Percentiles rank a stretch among this genome's conserved stretches.
Conservation (phyloP, 352 stramenopile species). For the Globisporangium paddicum region DNA sequence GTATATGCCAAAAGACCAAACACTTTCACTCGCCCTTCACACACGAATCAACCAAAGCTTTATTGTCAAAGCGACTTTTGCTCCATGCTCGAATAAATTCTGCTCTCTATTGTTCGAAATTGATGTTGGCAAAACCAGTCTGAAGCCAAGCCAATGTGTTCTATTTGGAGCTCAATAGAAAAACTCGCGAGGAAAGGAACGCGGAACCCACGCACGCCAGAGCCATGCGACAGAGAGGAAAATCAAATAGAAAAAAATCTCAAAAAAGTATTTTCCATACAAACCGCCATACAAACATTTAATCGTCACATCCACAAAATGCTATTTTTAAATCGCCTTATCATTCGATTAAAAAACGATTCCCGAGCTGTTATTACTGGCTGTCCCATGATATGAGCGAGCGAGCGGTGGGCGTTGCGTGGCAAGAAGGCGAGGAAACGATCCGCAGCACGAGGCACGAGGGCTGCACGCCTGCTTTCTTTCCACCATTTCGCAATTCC, state of each 20-base stretch:
- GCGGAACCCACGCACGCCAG: conserved; percentile 5
- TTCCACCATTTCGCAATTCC: conserved; percentile 3
- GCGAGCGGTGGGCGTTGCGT: background rate
- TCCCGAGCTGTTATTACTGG: background rate
- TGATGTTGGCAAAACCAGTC: background rate
- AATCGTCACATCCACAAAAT: background rate
- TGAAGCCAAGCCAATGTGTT: background rate
- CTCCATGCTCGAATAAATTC: too few species aligned
- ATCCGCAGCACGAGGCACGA: background rate
- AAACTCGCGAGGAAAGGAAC: background rate
- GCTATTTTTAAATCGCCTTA: background rate
- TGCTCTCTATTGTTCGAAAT: background rate
- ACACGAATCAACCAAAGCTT: background rate
- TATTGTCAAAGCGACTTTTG: too few species aligned
- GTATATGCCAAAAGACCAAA: too few species aligned
- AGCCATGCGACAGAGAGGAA: too few species aligned
- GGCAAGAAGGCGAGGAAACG: background rate
- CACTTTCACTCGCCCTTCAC: background rate
- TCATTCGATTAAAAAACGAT: background rate
- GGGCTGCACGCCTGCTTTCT: background rate
- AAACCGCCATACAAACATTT: background rate
- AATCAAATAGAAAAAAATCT: background rate
- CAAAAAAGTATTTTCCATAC: background rate
- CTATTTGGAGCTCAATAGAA: background rate
- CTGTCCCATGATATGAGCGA: background rate